A percentile compares a stretch with the other conserved stretches of the same genome.
phyloP scores from a whole-genome alignment of 176 grass and related monocot genomes.

The Oryza coarctata region DNA sequence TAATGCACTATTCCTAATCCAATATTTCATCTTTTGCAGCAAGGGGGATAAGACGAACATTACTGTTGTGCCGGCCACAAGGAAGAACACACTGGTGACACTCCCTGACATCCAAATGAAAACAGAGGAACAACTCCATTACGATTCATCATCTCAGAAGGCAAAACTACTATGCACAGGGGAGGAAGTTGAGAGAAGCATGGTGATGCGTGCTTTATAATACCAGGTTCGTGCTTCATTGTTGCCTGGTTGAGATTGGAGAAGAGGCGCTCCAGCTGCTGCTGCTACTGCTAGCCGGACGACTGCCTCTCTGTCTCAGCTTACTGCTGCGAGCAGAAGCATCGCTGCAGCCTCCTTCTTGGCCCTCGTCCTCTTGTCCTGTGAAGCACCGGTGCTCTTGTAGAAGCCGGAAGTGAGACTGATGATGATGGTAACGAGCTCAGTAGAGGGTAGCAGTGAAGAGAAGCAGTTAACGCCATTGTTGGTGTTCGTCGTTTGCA shows the following conservation, averaged over 20 bases:
- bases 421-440: background rate
- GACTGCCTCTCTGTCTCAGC: constrained; percentile 43
- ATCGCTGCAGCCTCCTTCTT: constrained; percentile 30
- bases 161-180: background rate
- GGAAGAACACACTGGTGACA: constrained; percentile 60
- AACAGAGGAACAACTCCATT: background rate
- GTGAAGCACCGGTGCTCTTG: background rate
- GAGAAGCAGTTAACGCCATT: constrained; percentile 37
- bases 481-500: background rate
- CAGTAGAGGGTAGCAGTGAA: constrained; percentile 37
- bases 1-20: background rate
- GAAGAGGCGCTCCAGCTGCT: constrained; percentile 71
- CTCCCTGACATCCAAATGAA: constrained; percentile 62
- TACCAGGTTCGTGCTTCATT: constrained; percentile 92
- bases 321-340: constrained; percentile 46
- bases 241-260: constrained; percentile 87
- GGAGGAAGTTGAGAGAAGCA: background rate
- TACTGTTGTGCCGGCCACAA: constrained; percentile 92
- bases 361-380: background rate
- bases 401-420: background rate
- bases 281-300: constrained; percentile 29
- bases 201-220: background rate
- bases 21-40: background rate
- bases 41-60: background rate
- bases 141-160: background rate